Evolutionary conservation across 2,329 filamentous ascomycete species (phyloP).

Genomic region (Epichloe gansuensis): DNA sequence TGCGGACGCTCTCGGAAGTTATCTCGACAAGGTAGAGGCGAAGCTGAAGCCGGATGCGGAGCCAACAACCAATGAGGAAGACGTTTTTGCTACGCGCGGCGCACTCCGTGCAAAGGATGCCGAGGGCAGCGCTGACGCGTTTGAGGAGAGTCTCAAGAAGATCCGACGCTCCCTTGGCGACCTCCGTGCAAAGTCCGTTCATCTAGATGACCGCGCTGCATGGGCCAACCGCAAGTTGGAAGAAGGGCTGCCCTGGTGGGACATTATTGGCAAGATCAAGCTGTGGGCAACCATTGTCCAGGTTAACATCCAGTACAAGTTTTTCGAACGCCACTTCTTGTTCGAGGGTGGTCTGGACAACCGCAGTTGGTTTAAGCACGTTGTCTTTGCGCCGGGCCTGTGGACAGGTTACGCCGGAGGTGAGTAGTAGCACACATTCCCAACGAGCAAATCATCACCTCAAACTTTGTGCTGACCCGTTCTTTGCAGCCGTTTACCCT

Average conservation of each 20-base stretch:
- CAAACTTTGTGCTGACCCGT: conserved; percentile 5
- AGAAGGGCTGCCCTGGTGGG: conserved; percentile 64
- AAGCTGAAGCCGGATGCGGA: conserved; percentile 28
- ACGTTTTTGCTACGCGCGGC: conserved; percentile 19
- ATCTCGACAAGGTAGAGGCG: conserved; percentile 38
- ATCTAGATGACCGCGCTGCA: conserved; percentile 34
- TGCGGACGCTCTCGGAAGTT: conserved; percentile 39
- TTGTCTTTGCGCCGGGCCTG: conserved; percentile 80
- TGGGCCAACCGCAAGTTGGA: conserved; percentile 30
- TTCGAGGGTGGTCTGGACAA: conserved; percentile 66
- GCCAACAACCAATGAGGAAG: conserved; percentile 14
- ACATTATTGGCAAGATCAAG: conserved; percentile 54
- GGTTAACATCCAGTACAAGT: conserved; percentile 74
- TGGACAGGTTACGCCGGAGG: conserved; percentile 86
- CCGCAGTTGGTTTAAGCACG: conserved; percentile 84
- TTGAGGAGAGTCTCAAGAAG: conserved; percentile 26
- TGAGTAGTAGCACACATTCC: conserved; percentile 24
- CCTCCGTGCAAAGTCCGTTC: conserved; percentile 27
- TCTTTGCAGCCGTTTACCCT: conserved; percentile 42
- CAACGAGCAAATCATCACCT: not conserved
- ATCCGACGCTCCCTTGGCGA: conserved; percentile 26
- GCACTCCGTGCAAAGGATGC: conserved; percentile 11
- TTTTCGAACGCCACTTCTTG: conserved; percentile 69
- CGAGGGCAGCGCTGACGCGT: conserved; percentile 25
- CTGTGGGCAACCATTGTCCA: conserved; percentile 50